Evolutionary conservation across 1,284 basidiomycete genomes (phyloP), one percentile per base, ranked within the genome.

Genomic region (Schizophyllum commune): DNA sequence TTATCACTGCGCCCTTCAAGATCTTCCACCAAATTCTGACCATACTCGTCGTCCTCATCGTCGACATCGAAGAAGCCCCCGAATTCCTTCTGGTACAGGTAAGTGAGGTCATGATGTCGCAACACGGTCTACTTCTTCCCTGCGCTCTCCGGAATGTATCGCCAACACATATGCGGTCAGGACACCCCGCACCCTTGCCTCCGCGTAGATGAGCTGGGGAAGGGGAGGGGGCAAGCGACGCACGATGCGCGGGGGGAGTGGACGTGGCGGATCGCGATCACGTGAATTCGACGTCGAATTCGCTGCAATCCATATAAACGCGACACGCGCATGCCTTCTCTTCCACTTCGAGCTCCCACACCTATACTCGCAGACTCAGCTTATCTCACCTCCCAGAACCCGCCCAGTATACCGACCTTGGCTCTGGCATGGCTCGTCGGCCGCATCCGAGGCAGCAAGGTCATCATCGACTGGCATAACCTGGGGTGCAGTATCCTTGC

Each of bases 401-500:
- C 97, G 13, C 97, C 97, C 2, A 94, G 92, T 60, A 94, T 99
- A 21, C 97, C 97, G 0, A 96, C 96, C 0, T 83, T 99, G 13
- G 84, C 88, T 1, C 77, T 99, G 8, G 92, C 94, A 1, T 91
- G 92, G 77, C 72, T 94, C 52, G 85, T 91, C 0, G 83, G 83
- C 21, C 73, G 75, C 57, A 69, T 93, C 4, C 81, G 86, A 17
- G 86, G 89, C 1, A 89, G 88, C 64, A 92, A 91, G 68, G 79
- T 99, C 63, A 90, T 99, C 61, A 96, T 99, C 64, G 97, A 99
- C 75, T 99, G 97, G 97, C 97, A 99, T 73, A 99, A 99, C 72
- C 84, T 96, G 8, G 96, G 95, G 6, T 96, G 94, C 71, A 98
- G 89, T 61, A 95, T 99, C 58, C 82, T 99, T 34, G 91, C 90